Percentiles rank a stretch among this genome's conserved stretches.
Evolutionary conservation across 306 rosid species (phyloP).

Genomic region (Prunus armeniaca): DNA sequence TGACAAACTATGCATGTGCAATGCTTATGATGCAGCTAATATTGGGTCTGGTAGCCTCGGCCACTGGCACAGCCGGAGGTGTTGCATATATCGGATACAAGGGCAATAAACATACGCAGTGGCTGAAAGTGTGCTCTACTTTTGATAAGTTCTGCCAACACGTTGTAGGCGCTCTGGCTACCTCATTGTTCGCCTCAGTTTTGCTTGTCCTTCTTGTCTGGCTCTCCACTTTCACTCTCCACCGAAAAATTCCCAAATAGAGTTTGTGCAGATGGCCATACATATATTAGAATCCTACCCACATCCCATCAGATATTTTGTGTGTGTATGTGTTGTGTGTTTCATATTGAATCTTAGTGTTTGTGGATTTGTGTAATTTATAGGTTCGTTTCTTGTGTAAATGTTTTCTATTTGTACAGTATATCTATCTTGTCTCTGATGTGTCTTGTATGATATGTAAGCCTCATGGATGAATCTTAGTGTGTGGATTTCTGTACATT

Average conservation of each 20-base stretch:
- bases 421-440: slow-evolving; percentile 2
- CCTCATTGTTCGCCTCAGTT: slow-evolving; percentile 54
- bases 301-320: not conserved
- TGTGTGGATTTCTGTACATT: not conserved
- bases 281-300: not conserved
- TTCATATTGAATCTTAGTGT: not conserved
- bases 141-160: slow-evolving; percentile 70
- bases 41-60: slow-evolving; percentile 75
- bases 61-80: slow-evolving; percentile 70
- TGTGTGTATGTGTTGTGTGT: not conserved
- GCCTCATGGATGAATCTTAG: not conserved
- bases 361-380: slow-evolving; percentile 9
- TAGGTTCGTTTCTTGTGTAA: not conserved
- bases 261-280: not conserved
- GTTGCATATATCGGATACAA: slow-evolving; percentile 71
- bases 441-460: slow-evolving; percentile 1
- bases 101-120: slow-evolving; percentile 56
- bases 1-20: not conserved
- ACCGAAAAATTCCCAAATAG: slow-evolving; percentile 56
- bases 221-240: slow-evolving; percentile 57
- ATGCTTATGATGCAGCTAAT: slow-evolving; percentile 51
- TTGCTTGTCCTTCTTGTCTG: slow-evolving; percentile 59
- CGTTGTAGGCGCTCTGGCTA: slow-evolving; percentile 46
- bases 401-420: slow-evolving; percentile 5
- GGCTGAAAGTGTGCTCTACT: slow-evolving; percentile 58